Conservation (phyloP, 169 alveolate species). For the Eimeria tenella region DNA sequence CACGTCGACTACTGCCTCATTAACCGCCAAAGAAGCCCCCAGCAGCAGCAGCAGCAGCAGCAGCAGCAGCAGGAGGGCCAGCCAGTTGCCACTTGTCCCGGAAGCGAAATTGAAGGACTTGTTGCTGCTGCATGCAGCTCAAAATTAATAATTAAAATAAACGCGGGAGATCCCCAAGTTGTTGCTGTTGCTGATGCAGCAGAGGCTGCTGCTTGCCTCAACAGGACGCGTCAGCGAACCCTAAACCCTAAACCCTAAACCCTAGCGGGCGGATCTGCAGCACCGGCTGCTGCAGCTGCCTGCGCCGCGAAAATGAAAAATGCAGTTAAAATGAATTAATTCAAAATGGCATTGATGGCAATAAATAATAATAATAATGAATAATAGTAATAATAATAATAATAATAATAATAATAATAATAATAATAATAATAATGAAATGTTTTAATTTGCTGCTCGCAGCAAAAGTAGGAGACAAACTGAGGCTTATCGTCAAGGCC, state of each 20-base stretch:
- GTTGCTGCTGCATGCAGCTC: not conserved
- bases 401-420: too few species aligned
- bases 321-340: too few species aligned
- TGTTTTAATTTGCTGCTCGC: not conserved
- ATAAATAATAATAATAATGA: too few species aligned
- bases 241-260: not conserved
- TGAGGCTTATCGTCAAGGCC: not conserved
- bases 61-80: not conserved
- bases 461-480: not conserved
- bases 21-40: not conserved
- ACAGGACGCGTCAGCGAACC: not conserved
- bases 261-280: too few species aligned
- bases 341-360: too few species aligned
- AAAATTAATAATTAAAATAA: not conserved
- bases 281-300: too few species aligned
- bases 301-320: too few species aligned
- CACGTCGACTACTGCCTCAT: not conserved
- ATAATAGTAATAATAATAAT: too few species aligned
- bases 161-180: not conserved
- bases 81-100: not conserved
- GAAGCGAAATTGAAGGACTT: not conserved
- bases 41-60: conserved; percentile 14
- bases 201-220: not conserved
- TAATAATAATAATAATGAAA: too few species aligned
- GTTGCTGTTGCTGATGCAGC: conserved; percentile 2